Base-by-base conservation (phyloP, 2,329 filamentous ascomycete genomes). In the Venturia oleaginea region DNA sequence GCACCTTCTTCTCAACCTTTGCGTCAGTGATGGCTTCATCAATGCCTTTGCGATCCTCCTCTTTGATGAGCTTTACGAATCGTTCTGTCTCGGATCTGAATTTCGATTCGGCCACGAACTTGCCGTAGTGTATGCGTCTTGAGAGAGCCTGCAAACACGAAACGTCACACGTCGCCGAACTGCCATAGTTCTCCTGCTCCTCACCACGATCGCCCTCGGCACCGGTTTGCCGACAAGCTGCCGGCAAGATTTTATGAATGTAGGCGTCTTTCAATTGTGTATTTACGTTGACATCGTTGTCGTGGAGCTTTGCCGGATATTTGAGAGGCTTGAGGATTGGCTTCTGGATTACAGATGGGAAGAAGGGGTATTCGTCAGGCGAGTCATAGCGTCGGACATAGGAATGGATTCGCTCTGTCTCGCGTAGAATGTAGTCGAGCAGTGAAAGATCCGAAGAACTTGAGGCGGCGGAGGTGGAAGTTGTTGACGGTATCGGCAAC, bases 301-400 rank as follows among this genome's bases (percentile, higher is more conserved):
- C 79, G 77, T 97, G 89, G 62, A 99, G 83, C 72, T 99, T 91
- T 72, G 83, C 81, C 15, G 94, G 94, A 79, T 99, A 99, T 73
- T 90, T 77, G 69, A 99, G 83, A 10, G 92, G 89, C 69, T 89
- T 87, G n/a, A 99, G 84, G 67, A 99, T 90, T 32, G 93, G 90
- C 64, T 83, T 81, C 71, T 91, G 85, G 48, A 97, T 80, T 11
- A 85, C 87, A 37, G 89, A 83, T 1, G 92, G 91, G 79, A 97
- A 99, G 85, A 97, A 99, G 27, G 94, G 91, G 76, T 96, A 93
- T 78, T 99, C 94, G 81, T 99, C 94, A 46, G 94, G 94, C 0
- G 91, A 91, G 75, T 99, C 88, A 81, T 92, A 99, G 74, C 94
- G 91, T 69, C 94, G 91, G 69, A 99, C 92, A 62, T 91, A 85